Evolutionary conservation across 768 basidiomycete genomes (phyloP).

Genomic region (Podaxis rugospora): DNA sequence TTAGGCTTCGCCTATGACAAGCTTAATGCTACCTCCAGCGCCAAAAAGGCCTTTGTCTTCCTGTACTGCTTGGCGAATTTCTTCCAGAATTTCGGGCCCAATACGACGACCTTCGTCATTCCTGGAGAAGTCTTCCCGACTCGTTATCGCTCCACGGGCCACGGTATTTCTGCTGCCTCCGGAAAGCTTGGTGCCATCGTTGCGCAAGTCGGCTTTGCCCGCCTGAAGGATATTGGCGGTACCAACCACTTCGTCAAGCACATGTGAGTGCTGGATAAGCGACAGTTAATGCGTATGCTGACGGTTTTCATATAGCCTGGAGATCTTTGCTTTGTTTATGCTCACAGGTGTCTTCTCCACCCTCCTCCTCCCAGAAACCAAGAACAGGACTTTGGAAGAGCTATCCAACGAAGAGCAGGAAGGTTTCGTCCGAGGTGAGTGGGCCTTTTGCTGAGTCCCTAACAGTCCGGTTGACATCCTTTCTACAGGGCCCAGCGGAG

Average conservation of each 20-base stretch:
- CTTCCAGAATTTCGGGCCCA: slow-evolving; percentile 88
- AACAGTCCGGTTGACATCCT: neutral
- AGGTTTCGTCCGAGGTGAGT: slow-evolving; percentile 43
- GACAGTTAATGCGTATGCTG: neutral
- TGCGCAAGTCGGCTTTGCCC: slow-evolving; percentile 73
- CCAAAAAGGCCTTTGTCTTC: slow-evolving; percentile 66
- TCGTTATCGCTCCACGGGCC: slow-evolving; percentile 80
- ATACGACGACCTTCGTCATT: slow-evolving; percentile 75
- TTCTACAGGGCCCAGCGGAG: neutral
- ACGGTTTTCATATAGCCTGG: slow-evolving; percentile 37
- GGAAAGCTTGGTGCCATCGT: slow-evolving; percentile 85
- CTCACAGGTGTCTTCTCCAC: slow-evolving; percentile 81
- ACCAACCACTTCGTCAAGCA: slow-evolving; percentile 56
- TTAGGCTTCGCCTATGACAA: slow-evolving; percentile 67
- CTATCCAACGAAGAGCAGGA: slow-evolving; percentile 71
- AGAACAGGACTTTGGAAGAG: slow-evolving; percentile 58
- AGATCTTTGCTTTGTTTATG: slow-evolving; percentile 87
- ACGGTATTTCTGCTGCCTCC: slow-evolving; percentile 79
- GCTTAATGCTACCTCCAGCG: slow-evolving; percentile 36
- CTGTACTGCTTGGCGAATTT: slow-evolving; percentile 86
- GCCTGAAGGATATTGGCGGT: slow-evolving; percentile 66
- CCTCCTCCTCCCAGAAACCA: slow-evolving; percentile 78
- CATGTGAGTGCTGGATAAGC: slow-evolving; percentile 46
- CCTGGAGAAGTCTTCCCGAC: slow-evolving; percentile 87
- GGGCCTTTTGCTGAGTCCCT: neutral